phyloP scores from a whole-genome alignment of 164 flowering plant species.

The Umbilicus rupestris region DNA sequence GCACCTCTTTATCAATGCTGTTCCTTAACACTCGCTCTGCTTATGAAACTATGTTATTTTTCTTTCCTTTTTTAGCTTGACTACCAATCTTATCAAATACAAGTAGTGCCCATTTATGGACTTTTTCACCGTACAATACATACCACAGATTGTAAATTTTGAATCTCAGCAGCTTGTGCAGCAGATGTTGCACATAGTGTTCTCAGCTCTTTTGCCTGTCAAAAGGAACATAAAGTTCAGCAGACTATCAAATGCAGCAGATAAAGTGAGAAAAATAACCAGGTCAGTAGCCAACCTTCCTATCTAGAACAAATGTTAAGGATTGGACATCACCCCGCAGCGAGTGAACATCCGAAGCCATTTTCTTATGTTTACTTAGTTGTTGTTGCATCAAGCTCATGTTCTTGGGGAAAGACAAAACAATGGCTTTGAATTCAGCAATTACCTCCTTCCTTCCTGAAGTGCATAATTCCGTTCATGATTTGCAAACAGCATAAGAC shows the following conservation, averaged over 20 bases:
- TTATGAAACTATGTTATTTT: no score
- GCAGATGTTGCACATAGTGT: constrained; percentile 40
- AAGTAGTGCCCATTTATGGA: not conserved
- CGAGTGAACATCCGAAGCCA: constrained; percentile 66
- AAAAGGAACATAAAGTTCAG: constrained; percentile 9
- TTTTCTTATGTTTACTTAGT: constrained; percentile 59
- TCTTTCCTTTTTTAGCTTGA: no score
- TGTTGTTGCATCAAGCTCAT: constrained; percentile 75
- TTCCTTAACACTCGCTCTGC: no score
- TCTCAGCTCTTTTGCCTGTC: constrained; percentile 58
- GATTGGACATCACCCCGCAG: constrained; percentile 80
- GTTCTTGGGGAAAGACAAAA: constrained; percentile 74
- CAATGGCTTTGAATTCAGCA: constrained; percentile 63
- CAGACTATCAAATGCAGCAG: not conserved
- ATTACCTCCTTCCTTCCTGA: constrained; percentile 88
- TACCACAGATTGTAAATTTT: constrained; percentile 62
- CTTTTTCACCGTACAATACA: constrained; percentile 13
- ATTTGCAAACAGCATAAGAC: not conserved
- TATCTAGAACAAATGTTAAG: constrained; percentile 43
- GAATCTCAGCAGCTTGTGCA: constrained; percentile 50
- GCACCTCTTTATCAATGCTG: no score
- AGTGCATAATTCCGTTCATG: constrained; percentile 13
- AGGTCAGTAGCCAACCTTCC: constrained; percentile 51
- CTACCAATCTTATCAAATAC: no score
- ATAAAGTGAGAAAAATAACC: not conserved